Base-by-base conservation (phyloP, 148 eudicot genomes). In the Rhododendron williamsianum region DNA sequence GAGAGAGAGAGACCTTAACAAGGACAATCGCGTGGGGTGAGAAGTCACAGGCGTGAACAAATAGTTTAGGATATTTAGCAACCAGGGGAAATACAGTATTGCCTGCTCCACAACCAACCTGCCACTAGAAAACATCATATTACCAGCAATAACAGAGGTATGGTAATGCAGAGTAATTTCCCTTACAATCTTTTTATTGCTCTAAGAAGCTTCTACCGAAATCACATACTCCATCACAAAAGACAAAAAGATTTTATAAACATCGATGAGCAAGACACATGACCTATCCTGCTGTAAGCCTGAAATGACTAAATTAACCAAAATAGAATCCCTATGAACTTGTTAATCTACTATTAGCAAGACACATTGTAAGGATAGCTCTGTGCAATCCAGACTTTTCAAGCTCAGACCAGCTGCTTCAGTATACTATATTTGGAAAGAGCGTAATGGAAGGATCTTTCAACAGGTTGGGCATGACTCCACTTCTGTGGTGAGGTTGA, bases 61-160 rank as follows among this genome's bases (percentile, higher is more conserved):
- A 91, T 30, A 91, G 87, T 30, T 89, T 85, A 65, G 91, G 92
- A 86, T 85, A 85, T 51, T 86, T 83, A 72, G 89, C 85, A 84
- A 81, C 69, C 48, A 91, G 88, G 11, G 92, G 92, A 58, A 91
- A 91, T 45, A 91, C 81, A 27, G 91, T 88, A 78, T 89, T 91
- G n/a, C 92, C 92, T 35, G 90, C 89, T 88, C 92, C 92, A 81
- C 91, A 91, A 58, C 92, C 92, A 82, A 89, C 88, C 92, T 91
- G 88, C 9, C 81, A 80, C 18, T 13, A 77, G 35, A 1, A 78
- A 76, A 41, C 54, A 45, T 33, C 41, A 67, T 11, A 9, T 46
- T 46, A 46, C 49, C 49, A 2, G n/a, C 46, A 74, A 7, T 4
- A 35, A 36, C 46, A 18, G n/a, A 36, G 76, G 38, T 9, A n/a